Conservation (phyloP, 495 filamentous ascomycete species). For the Daldinia caldariorum region DNA sequence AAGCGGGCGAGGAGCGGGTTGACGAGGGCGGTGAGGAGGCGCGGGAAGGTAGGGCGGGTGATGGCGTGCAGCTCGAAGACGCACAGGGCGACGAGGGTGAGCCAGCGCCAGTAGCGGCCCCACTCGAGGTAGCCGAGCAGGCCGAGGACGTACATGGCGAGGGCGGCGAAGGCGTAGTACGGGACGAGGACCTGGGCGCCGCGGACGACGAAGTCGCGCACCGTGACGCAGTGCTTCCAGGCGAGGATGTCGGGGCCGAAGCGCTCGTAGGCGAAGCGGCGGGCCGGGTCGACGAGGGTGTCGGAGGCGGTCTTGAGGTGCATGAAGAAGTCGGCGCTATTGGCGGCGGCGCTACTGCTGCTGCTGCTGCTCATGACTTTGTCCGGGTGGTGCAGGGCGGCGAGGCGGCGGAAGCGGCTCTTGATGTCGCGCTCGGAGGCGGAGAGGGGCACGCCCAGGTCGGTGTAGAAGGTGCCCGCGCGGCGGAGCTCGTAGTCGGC, state of each 20-base stretch:
- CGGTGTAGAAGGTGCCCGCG: constrained; percentile 78
- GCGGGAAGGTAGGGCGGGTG: constrained; percentile 69
- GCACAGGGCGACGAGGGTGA: constrained; percentile 72
- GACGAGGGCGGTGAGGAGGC: constrained; percentile 65
- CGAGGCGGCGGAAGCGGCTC: constrained; percentile 84
- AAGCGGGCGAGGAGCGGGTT: constrained; percentile 68
- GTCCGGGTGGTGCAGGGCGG: constrained; percentile 88
- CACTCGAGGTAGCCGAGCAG: constrained; percentile 83
- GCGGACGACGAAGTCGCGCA: constrained; percentile 75
- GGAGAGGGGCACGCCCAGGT: constrained; percentile 71
- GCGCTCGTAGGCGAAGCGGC: constrained; percentile 91
- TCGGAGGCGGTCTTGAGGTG: constrained; percentile 85
- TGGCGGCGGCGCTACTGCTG: constrained; percentile 42
- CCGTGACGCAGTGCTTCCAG: constrained; percentile 75
- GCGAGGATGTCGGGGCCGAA: constrained; percentile 79
- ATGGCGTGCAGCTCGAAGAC: constrained; percentile 78
- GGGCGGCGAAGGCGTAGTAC: constrained; percentile 71
- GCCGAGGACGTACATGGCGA: constrained; percentile 72
- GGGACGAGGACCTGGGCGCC: constrained; percentile 68
- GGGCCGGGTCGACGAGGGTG: constrained; percentile 78
- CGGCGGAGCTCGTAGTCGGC: constrained; percentile 80
- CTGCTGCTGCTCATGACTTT: constrained; percentile 63
- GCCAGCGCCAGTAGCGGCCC: constrained; percentile 91
- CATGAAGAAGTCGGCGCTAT: constrained; percentile 75
- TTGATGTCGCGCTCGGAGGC: constrained; percentile 81